Conservation (phyloP, 345 rosid genomes). For the Eucalyptus albens region DNA sequence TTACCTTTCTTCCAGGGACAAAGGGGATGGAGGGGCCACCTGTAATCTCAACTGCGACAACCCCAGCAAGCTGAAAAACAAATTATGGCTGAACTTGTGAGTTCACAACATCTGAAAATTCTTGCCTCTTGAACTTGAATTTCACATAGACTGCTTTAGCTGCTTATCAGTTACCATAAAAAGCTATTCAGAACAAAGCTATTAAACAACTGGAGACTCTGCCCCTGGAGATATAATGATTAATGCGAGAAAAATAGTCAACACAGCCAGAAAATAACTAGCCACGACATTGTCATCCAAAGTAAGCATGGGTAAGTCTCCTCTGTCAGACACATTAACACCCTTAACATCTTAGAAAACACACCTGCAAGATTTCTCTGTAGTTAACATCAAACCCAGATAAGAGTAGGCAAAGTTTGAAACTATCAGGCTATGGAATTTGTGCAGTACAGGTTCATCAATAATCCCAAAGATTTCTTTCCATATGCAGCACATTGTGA, state of each 20-base stretch:
- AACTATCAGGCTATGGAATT: neutral
- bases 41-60: slow-evolving; percentile 73
- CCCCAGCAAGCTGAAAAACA: slow-evolving; percentile 63
- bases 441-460: neutral
- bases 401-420: neutral
- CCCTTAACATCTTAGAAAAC: neutral
- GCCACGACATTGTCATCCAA: neutral
- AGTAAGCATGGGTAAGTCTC: neutral
- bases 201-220: neutral
- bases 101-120: neutral
- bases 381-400: neutral
- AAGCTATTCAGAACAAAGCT: neutral
- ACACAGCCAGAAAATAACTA: neutral
- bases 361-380: neutral
- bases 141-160: neutral
- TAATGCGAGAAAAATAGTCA: neutral
- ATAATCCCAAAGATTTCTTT: neutral
- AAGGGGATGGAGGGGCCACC: slow-evolving; percentile 71
- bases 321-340: neutral
- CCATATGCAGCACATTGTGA: neutral
- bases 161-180: neutral
- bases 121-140: neutral
- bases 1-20: slow-evolving; percentile 72
- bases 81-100: neutral
- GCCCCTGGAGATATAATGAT: neutral